These are phyloP conservation scores for Talaromyces marneffei DNA, from an alignment of 2,329 filamentous ascomycete genomes.

Conservation along the genomic window DNA sequence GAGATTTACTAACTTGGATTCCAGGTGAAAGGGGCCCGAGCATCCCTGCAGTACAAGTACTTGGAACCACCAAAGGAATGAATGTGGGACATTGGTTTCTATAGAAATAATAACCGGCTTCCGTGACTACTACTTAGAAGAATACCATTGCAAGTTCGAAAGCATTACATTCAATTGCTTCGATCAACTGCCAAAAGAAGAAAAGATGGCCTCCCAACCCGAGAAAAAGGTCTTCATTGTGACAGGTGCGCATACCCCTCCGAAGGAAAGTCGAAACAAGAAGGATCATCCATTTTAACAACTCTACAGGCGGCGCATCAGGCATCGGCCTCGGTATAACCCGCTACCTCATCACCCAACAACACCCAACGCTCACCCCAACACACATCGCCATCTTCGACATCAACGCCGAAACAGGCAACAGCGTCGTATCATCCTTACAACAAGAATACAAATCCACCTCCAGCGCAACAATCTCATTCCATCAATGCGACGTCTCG, in stretches of 20 bases:
- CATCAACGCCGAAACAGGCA: slow-evolving; percentile 23
- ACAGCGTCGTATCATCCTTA: background rate
- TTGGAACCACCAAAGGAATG: background rate
- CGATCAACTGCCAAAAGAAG: background rate
- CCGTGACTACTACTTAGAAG: background rate
- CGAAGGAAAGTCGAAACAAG: background rate
- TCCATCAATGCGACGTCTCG: slow-evolving; percentile 29
- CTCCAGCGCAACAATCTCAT: slow-evolving; percentile 12
- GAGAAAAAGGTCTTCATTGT: background rate
- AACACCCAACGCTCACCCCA: slow-evolving; percentile 18
- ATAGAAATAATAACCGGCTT: background rate
- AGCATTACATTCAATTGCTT: background rate
- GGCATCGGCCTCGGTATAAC: slow-evolving; percentile 34
- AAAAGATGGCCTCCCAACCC: background rate
- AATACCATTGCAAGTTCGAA: background rate
- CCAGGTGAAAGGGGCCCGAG: background rate
- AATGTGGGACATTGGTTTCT: background rate
- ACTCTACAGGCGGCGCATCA: slow-evolving; percentile 28
- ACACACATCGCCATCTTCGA: slow-evolving; percentile 30
- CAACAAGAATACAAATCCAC: background rate
- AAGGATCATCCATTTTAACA: background rate
- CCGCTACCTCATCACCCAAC: slow-evolving; percentile 25
- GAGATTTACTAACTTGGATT: background rate
- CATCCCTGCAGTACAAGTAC: background rate
- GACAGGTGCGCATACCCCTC: background rate